These are phyloP conservation scores for Cryptococcus deneoformans DNA, from an alignment of 1,284 basidiomycete species.

Conservation along the genomic window DNA sequence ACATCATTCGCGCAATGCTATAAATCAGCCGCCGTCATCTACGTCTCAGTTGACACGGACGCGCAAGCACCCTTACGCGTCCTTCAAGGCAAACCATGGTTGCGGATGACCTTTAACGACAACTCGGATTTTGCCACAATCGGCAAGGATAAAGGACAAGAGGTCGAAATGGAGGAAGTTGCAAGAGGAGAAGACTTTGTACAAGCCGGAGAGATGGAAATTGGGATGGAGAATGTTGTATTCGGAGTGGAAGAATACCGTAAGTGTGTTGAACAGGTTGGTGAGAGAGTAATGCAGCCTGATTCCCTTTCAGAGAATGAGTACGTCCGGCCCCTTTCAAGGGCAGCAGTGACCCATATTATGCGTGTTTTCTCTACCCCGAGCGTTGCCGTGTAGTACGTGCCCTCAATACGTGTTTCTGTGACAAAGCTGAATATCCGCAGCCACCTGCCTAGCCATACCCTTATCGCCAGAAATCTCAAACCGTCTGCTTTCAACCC, in stretches of 20 bases:
- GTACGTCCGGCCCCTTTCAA: constrained; percentile 48
- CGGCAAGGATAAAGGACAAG: constrained; percentile 22
- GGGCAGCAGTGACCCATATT: constrained; percentile 44
- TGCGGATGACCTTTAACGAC: constrained; percentile 48
- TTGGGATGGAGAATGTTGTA: constrained; percentile 38
- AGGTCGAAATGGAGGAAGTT: constrained; percentile 39
- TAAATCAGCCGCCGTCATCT: constrained; percentile 38
- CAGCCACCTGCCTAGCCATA: constrained; percentile 44
- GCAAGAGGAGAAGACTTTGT: constrained; percentile 50
- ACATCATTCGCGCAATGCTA: constrained; percentile 26
- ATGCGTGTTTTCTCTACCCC: constrained; percentile 44
- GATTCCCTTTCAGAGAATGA: constrained; percentile 22
- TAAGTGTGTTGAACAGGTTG: constrained; percentile 9
- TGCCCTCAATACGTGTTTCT: background rate
- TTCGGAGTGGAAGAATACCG: constrained; percentile 44
- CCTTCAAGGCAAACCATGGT: constrained; percentile 43
- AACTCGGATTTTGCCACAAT: constrained; percentile 49
- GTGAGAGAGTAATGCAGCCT: background rate
- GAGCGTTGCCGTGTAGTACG: constrained; percentile 47
- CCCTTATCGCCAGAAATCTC: constrained; percentile 39
- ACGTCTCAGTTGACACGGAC: constrained; percentile 47
- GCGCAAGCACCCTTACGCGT: constrained; percentile 25
- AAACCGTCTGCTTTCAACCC: constrained; percentile 26
- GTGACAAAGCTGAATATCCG: background rate
- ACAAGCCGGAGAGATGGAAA: constrained; percentile 45